Percentiles rank a stretch among this genome's conserved stretches.
phyloP scores from a whole-genome alignment of 441 rosid genomes.

The Pelargonium myrrhifolium region DNA sequence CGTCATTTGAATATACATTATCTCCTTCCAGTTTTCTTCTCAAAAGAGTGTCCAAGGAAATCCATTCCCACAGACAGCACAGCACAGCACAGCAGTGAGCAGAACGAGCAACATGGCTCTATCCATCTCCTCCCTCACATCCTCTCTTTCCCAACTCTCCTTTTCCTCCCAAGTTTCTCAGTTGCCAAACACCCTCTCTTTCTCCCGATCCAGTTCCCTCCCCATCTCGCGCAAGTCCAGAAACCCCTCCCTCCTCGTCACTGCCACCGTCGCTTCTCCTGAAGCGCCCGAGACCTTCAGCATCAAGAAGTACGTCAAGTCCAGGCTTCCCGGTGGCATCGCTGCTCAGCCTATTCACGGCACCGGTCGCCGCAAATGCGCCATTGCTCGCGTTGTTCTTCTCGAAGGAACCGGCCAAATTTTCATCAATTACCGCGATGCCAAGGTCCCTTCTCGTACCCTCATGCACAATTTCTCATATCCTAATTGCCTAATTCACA shows the following conservation, averaged over 20 bases:
- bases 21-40: too few relatives aligned
- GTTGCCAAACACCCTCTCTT: constrained; percentile 33
- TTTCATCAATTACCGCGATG: constrained; percentile 79
- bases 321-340: constrained; percentile 87
- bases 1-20: too few relatives aligned
- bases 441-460: constrained; percentile 38
- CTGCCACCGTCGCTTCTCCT: constrained; percentile 45
- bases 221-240: constrained; percentile 32
- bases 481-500: too few relatives aligned
- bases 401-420: constrained; percentile 89
- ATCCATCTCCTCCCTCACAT: constrained; percentile 49
- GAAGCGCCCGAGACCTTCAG: constrained; percentile 34
- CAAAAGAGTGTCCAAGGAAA: too few relatives aligned
- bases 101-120: constrained; percentile 37
- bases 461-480: not conserved
- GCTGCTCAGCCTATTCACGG: constrained; percentile 80
- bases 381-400: constrained; percentile 84
- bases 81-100: too few relatives aligned
- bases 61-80: too few relatives aligned
- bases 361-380: constrained; percentile 85
- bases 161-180: constrained; percentile 66
- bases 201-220: constrained; percentile 31
- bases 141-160: constrained; percentile 67
- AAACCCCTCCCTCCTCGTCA: constrained; percentile 33
- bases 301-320: constrained; percentile 63